Evolutionary conservation across 1,284 basidiomycete genomes (phyloP).

Genomic region (Hymenochaete sp.): DNA sequence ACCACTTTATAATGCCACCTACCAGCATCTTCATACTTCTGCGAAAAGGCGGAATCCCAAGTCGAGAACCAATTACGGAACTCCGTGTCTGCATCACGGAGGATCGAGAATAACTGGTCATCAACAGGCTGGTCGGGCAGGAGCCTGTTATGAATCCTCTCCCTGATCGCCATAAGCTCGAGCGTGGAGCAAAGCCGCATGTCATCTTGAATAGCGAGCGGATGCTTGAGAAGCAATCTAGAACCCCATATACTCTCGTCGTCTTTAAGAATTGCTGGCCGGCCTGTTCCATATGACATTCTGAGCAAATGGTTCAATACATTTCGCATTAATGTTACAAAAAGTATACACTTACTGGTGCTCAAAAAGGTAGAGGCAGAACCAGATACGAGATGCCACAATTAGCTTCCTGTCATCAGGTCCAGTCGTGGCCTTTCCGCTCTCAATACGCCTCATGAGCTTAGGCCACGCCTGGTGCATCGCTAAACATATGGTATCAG

Average conservation of each 20-base stretch:
- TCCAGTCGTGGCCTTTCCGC: constrained; percentile 46
- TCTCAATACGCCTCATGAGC: constrained; percentile 65
- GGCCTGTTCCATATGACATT: constrained; percentile 87
- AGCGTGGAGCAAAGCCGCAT: constrained; percentile 92
- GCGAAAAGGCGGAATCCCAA: constrained; percentile 73
- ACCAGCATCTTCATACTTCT: constrained; percentile 77
- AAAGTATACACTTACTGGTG: constrained; percentile 60
- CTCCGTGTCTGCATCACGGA: constrained; percentile 55
- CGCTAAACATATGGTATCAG: constrained; percentile 39
- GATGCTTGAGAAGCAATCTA: constrained; percentile 76
- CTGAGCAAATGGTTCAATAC: constrained; percentile 29
- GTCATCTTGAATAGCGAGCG: constrained; percentile 83
- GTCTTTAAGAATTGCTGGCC: constrained; percentile 84
- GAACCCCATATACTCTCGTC: constrained; percentile 84
- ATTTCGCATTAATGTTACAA: not conserved
- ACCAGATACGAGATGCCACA: constrained; percentile 78
- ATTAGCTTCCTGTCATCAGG: constrained; percentile 72
- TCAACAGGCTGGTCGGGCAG: constrained; percentile 61
- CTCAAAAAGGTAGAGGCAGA: constrained; percentile 85
- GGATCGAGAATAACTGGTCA: constrained; percentile 54
- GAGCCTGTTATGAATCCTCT: constrained; percentile 62
- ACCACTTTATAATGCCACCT: constrained; percentile 21
- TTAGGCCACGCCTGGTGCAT: constrained; percentile 86
- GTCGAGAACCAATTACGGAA: constrained; percentile 66
- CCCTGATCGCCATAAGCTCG: constrained; percentile 75